A percentile compares a stretch with the other conserved stretches of the same genome.
Conservation (phyloP, 2,329 filamentous ascomycete genomes). For the Monosporascus sp. region DNA sequence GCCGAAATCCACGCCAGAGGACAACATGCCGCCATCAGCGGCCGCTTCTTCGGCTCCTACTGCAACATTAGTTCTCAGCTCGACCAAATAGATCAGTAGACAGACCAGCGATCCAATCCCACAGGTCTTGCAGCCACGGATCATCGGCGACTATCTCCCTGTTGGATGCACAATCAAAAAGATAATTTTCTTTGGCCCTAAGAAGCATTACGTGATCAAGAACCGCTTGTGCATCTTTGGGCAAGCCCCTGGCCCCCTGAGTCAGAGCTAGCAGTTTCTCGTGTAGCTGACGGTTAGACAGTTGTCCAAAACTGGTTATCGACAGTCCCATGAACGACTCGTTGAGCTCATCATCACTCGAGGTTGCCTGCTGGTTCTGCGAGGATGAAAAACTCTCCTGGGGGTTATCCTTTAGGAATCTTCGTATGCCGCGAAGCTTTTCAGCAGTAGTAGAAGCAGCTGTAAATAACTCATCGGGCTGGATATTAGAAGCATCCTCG, state of each 20-base stretch:
- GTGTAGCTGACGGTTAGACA: conserved; percentile 52
- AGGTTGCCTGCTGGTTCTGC: conserved; percentile 9
- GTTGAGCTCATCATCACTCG: conserved; percentile 18
- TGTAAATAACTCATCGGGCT: conserved; percentile 37
- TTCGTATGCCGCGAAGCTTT: conserved; percentile 43
- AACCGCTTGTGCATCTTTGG: conserved; percentile 45
- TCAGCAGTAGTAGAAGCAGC: conserved; percentile 39
- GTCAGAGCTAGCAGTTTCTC: conserved; percentile 47
- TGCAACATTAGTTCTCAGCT: conserved; percentile 8
- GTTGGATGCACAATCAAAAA: conserved; percentile 62
- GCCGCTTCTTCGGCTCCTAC: conserved; percentile 59
- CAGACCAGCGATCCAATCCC: conserved; percentile 67
- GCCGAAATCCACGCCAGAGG: conserved; percentile 63
- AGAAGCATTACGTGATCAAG: conserved; percentile 55
- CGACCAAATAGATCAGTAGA: conserved; percentile 12
- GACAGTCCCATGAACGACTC: conserved; percentile 32
- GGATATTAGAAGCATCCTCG: conserved; percentile 27
- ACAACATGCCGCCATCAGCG: conserved; percentile 64
- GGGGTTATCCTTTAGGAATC: conserved; percentile 23
- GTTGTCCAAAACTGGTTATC: conserved; percentile 29
- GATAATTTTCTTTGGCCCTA: conserved; percentile 56
- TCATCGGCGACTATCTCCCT: conserved; percentile 64
- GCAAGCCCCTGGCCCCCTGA: conserved; percentile 39
- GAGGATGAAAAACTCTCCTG: conserved; percentile 8
- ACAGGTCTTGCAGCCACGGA: conserved; percentile 71